Evolutionary conservation across 352 stramenopile species (phyloP).

Genomic region (Phytopythium chamaehyphon): DNA sequence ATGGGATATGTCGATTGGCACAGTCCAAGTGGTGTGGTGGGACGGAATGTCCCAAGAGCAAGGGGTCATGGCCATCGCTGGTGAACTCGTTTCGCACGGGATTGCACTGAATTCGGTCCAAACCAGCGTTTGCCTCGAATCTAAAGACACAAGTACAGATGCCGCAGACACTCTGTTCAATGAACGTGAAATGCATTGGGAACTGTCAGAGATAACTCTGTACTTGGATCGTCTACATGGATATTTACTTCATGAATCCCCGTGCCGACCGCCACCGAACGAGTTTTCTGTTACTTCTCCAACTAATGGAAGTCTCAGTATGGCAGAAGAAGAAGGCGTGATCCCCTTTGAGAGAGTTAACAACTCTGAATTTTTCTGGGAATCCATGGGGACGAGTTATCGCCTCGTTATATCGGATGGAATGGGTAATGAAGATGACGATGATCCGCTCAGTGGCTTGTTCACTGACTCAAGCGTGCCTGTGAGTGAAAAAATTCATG

Average conservation of each 20-base stretch:
- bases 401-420: constrained; percentile 20
- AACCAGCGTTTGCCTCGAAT: too few relatives aligned
- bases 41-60: constrained; percentile 51
- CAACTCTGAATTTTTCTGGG: constrained; percentile 53
- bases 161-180: background rate
- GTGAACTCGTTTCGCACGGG: constrained; percentile 60
- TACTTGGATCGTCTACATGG: constrained; percentile 53
- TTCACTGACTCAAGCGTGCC: constrained; percentile 22
- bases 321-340: constrained; percentile 5
- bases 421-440: constrained; percentile 13
- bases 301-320: constrained; percentile 6
- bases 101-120: constrained; percentile 10
- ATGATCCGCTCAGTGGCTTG: constrained; percentile 20
- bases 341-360: constrained; percentile 32
- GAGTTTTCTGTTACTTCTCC: constrained; percentile 4
- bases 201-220: constrained; percentile 48
- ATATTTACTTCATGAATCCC: constrained; percentile 45
- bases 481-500: constrained; percentile 41
- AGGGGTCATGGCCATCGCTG: constrained; percentile 39
- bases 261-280: background rate
- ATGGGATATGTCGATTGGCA: constrained; percentile 60
- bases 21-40: constrained; percentile 64
- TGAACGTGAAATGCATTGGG: constrained; percentile 19
- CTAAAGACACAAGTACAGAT: too few relatives aligned
- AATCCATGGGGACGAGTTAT: constrained; percentile 62